Conservation (phyloP, 176 grass and related monocot species). For the Aegilops longissima region DNA sequence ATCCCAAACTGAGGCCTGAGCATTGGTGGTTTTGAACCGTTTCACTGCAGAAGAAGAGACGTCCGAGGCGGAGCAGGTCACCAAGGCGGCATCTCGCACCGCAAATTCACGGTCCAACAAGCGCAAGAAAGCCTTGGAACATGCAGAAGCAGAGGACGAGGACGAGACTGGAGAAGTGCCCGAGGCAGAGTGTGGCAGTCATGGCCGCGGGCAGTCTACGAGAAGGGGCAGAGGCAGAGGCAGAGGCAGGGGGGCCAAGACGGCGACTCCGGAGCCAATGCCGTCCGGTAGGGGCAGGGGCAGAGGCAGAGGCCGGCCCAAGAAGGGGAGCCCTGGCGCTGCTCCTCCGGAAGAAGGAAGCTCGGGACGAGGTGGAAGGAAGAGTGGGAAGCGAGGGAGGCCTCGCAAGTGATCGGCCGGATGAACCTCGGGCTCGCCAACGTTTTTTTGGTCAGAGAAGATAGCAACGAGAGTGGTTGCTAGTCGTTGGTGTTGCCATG, state of each 20-base stretch:
- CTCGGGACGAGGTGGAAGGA: constrained; percentile 35
- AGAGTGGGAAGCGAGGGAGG: constrained; percentile 44
- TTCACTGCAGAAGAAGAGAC: constrained; percentile 39
- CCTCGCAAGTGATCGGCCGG: constrained; percentile 26
- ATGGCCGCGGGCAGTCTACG: constrained; percentile 37
- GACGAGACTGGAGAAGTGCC: constrained; percentile 24
- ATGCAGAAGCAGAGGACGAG: constrained; percentile 50
- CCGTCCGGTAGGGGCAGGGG: constrained; percentile 43
- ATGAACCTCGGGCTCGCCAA: background rate
- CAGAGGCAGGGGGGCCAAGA: constrained; percentile 63
- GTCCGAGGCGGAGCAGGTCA: constrained; percentile 20
- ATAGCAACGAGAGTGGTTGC: background rate
- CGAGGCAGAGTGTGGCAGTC: constrained; percentile 23
- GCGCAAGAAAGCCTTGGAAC: constrained; percentile 58
- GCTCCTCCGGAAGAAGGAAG: constrained; percentile 15
- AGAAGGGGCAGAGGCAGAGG: constrained; percentile 47
- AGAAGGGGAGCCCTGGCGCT: constrained; percentile 35
- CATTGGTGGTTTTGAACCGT: constrained; percentile 23
- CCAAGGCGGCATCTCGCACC: constrained; percentile 48
- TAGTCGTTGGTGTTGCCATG: background rate
- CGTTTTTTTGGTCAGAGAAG: background rate
- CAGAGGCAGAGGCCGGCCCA: constrained; percentile 66
- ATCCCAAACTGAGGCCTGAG: background rate
- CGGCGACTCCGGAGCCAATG: constrained; percentile 35
- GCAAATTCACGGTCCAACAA: constrained; percentile 63